Evolutionary conservation across 1,284 basidiomycete species (phyloP).

Genomic region (Schizophyllum amplum): DNA sequence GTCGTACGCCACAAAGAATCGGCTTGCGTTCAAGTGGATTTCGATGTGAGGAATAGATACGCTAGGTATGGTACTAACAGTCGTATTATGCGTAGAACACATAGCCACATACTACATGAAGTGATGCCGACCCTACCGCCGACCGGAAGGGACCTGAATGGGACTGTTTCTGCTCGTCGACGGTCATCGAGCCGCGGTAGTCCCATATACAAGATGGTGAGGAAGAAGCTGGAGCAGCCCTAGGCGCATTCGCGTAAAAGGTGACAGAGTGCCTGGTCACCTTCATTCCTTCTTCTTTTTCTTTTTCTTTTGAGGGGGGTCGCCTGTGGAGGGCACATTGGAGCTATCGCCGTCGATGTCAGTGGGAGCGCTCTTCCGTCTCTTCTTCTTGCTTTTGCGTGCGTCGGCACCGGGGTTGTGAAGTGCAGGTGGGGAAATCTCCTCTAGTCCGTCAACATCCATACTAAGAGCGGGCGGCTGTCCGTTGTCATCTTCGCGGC

Average conservation of each 20-base stretch:
- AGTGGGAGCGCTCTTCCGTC: background rate
- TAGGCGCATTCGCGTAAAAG: too few relatives aligned
- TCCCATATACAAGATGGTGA: too few relatives aligned
- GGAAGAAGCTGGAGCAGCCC: background rate
- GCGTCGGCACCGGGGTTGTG: background rate
- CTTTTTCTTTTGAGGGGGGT: background rate
- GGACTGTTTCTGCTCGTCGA: too few relatives aligned
- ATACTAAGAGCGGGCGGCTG: background rate
- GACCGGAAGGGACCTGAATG: too few relatives aligned
- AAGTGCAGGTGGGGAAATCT: background rate
- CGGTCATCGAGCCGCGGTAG: too few relatives aligned
- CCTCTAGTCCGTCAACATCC: background rate
- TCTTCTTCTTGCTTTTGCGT: background rate
- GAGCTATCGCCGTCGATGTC: background rate
- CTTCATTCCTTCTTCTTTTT: background rate
- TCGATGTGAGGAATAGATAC: too few relatives aligned
- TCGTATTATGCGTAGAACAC: too few relatives aligned
- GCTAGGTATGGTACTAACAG: too few relatives aligned
- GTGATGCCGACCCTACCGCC: too few relatives aligned
- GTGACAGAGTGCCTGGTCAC: background rate
- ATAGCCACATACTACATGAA: too few relatives aligned
- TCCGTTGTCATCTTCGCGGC: background rate
- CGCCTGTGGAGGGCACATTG: background rate
- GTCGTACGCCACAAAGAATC: too few relatives aligned
- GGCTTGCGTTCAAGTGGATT: too few relatives aligned